phyloP scores from a whole-genome alignment of 2,329 filamentous ascomycete species.

The Diplocarpon mali region DNA sequence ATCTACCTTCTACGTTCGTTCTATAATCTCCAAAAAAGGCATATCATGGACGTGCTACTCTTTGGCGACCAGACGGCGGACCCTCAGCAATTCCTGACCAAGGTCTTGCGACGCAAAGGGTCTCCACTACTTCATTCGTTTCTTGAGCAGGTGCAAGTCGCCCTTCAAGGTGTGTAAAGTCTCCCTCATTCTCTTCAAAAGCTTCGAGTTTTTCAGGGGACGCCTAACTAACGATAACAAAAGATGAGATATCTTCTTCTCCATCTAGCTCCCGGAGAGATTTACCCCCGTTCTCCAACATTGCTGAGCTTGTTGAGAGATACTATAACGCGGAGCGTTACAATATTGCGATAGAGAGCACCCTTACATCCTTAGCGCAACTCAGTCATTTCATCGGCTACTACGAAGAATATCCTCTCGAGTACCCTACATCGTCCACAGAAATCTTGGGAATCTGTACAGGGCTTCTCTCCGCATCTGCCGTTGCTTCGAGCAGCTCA shows the following conservation, averaged over 20 bases:
- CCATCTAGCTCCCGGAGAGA: slow-evolving; percentile 42
- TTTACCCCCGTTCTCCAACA: slow-evolving; percentile 50
- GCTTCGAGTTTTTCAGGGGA: no score
- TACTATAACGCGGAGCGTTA: slow-evolving; percentile 48
- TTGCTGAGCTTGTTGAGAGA: slow-evolving; percentile 53
- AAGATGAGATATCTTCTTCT: slow-evolving; percentile 45
- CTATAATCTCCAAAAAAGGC: no score
- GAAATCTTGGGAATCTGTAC: slow-evolving; percentile 30
- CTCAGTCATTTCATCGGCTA: slow-evolving; percentile 50
- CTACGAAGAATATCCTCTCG: slow-evolving; percentile 10
- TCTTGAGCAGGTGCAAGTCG: slow-evolving; percentile 44
- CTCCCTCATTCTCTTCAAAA: no score
- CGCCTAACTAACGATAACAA: no score
- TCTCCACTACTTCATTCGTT: slow-evolving; percentile 31
- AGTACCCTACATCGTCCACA: slow-evolving; percentile 6
- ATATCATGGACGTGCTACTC: slow-evolving; percentile 17
- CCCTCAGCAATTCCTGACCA: slow-evolving; percentile 13
- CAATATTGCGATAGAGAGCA: slow-evolving; percentile 46
- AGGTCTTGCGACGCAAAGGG: slow-evolving; percentile 13
- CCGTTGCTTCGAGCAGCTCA: slow-evolving; percentile 23
- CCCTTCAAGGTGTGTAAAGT: slow-evolving; percentile 31
- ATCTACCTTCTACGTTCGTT: neutral
- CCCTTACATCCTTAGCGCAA: slow-evolving; percentile 52
- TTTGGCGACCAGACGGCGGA: slow-evolving; percentile 17
- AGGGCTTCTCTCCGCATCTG: slow-evolving; percentile 26